Percentiles rank a stretch among this genome's conserved stretches.
Evolutionary conservation across 2,329 filamentous ascomycete genomes (phyloP).

Genomic region (Mycocentrospora acerina): DNA sequence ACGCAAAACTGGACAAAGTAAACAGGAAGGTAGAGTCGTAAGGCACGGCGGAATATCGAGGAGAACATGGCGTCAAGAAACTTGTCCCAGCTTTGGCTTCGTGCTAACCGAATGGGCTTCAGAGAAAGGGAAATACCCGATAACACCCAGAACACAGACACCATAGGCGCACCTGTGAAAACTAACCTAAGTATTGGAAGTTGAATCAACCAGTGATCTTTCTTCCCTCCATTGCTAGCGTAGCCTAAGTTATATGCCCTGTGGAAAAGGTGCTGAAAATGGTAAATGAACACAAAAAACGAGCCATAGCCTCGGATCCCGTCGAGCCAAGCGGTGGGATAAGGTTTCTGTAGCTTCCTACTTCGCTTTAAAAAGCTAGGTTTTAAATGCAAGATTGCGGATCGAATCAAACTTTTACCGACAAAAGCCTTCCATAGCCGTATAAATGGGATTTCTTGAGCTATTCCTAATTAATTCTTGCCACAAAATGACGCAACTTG

Average conservation of each 20-base stretch:
- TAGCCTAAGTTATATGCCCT: conserved; percentile 49
- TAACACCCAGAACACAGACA: conserved; percentile 51
- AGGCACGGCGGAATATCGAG: conserved; percentile 49
- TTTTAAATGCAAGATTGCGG: no score
- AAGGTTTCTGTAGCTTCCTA: no score
- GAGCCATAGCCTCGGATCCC: conserved; percentile 64
- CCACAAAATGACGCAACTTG: no score
- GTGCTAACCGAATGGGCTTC: conserved; percentile 46
- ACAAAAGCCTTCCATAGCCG: no score
- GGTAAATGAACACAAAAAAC: conserved; percentile 59
- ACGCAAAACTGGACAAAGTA: conserved; percentile 53
- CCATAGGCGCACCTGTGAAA: conserved; percentile 61
- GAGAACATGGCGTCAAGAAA: conserved; percentile 48
- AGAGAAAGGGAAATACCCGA: conserved; percentile 50
- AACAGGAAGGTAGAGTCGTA: conserved; percentile 51
- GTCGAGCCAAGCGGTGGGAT: conserved; percentile 57
- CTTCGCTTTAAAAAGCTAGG: no score
- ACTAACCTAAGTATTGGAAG: conserved; percentile 60
- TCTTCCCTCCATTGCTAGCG: conserved; percentile 50
- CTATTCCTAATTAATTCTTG: no score
- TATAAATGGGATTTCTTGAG: no score
- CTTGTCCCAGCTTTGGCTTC: conserved; percentile 37
- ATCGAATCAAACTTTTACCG: no score
- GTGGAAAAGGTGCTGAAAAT: conserved; percentile 61
- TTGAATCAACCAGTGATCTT: conserved; percentile 45